These are phyloP conservation scores for Russula emetica DNA, from an alignment of 768 basidiomycete genomes.

Conservation along the genomic window DNA sequence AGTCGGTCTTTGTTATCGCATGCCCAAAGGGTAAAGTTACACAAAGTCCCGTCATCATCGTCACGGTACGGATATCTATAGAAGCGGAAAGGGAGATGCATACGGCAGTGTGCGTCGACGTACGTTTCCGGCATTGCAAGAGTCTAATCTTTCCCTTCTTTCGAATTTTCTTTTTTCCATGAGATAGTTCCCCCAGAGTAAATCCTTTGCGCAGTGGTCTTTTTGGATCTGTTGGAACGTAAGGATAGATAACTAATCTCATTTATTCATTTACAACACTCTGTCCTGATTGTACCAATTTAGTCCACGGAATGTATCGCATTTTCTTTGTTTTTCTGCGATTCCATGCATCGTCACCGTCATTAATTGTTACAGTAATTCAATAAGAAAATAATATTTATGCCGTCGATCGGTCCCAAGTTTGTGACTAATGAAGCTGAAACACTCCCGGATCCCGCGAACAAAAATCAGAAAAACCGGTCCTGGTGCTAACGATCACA, in stretches of 20 bases:
- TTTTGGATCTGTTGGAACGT: background rate
- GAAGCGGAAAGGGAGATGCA: background rate
- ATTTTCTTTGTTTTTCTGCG: too few species aligned
- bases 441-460: background rate
- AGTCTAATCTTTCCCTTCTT: background rate
- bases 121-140: background rate
- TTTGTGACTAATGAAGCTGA: background rate
- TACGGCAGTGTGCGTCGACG: background rate
- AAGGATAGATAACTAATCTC: background rate
- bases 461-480: background rate
- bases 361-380: background rate
- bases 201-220: background rate
- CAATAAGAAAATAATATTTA: too few species aligned
- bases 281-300: background rate
- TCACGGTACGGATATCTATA: constrained; percentile 6
- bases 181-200: background rate
- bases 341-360: background rate
- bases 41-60: background rate
- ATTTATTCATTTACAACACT: background rate
- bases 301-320: background rate
- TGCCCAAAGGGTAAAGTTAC: background rate
- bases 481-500: background rate
- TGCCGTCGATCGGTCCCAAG: background rate
- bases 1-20: background rate
- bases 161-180: background rate